Conservation (phyloP, 371 early-diverging fungal genomes). For the Circinella minor region DNA sequence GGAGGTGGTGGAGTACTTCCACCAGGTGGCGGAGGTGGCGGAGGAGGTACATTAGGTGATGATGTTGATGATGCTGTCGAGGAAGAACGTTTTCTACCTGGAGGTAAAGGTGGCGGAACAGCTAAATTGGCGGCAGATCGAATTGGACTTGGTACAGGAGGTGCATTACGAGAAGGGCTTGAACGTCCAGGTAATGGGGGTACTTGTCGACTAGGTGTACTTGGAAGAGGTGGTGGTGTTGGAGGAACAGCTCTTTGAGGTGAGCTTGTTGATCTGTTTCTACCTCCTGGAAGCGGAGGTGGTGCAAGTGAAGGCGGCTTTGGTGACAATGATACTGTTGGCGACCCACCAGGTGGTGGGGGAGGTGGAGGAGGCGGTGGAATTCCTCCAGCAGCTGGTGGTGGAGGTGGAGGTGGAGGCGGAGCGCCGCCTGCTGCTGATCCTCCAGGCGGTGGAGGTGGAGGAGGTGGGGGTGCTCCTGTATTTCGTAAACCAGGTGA, state of each 20-base stretch:
- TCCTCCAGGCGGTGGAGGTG: conserved; percentile 16
- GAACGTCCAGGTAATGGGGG: conserved; percentile 25
- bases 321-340: conserved; percentile 17
- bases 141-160: conserved; percentile 14
- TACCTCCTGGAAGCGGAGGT: conserved; percentile 42
- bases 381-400: conserved; percentile 15
- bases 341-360: conserved; percentile 18
- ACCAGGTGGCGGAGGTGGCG: conserved; percentile 18
- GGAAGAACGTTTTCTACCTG: conserved; percentile 41
- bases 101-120: conserved; percentile 45
- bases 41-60: conserved; percentile 15
- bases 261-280: conserved; percentile 47
- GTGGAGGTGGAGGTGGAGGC: conserved; percentile 28
- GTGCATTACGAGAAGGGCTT: conserved; percentile 17
- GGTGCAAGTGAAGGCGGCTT: conserved; percentile 24
- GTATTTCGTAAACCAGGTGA: conserved; percentile 7
- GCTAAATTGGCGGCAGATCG: conserved; percentile 13
- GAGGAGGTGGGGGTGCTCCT: conserved; percentile 19
- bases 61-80: conserved; percentile 23
- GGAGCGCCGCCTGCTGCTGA: conserved; percentile 14
- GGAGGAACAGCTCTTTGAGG: conserved; percentile 50
- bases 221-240: conserved; percentile 43
- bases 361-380: conserved; percentile 27
- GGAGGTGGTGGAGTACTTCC: conserved; percentile 17
- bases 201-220: conserved; percentile 16